These are phyloP conservation scores for Fusarium sp. DNA, from an alignment of 2,329 filamentous ascomycete genomes.

Conservation along the genomic window DNA sequence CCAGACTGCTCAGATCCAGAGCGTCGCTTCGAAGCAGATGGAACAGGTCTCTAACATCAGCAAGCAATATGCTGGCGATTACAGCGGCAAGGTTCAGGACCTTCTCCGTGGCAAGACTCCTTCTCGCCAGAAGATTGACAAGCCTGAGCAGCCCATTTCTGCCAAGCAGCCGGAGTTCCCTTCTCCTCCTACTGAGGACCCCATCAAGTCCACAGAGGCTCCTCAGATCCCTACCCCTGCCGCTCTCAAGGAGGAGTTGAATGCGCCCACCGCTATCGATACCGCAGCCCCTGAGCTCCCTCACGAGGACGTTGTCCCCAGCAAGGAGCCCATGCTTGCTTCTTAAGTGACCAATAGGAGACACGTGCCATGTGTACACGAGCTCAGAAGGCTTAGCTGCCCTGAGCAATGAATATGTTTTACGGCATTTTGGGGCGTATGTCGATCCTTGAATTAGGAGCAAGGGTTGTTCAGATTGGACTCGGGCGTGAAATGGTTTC, in stretches of 20 bases:
- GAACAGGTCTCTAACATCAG: conserved; percentile 69
- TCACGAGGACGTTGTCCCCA: conserved; percentile 30
- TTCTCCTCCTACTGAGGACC: conserved; percentile 51
- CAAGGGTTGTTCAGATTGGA: conserved; percentile 42
- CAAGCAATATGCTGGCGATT: conserved; percentile 75
- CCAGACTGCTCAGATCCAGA: conserved; percentile 71
- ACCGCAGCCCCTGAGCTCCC: conserved; percentile 42
- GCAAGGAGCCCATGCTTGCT: conserved; percentile 44
- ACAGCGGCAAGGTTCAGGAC: conserved; percentile 73
- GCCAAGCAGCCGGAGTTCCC: conserved; percentile 50
- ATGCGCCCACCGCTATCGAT: conserved; percentile 39
- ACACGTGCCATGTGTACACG: conserved; percentile 42
- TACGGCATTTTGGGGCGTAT: conserved; percentile 45
- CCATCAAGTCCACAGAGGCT: conserved; percentile 36
- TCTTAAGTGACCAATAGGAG: conserved; percentile 42
- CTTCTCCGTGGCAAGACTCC: conserved; percentile 63
- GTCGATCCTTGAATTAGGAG: conserved; percentile 38
- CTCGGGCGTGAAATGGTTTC: conserved; percentile 39
- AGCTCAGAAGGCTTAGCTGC: conserved; percentile 42
- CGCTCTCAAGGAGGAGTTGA: conserved; percentile 37
- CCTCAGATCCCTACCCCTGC: conserved; percentile 38
- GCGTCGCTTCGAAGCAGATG: conserved; percentile 71
- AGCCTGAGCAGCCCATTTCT: conserved; percentile 40
- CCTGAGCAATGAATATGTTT: conserved; percentile 41
- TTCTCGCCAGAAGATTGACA: conserved; percentile 54